These are phyloP conservation scores for Aulographum hederae DNA, from an alignment of 2,329 filamentous ascomycete species.

Conservation along the genomic window DNA sequence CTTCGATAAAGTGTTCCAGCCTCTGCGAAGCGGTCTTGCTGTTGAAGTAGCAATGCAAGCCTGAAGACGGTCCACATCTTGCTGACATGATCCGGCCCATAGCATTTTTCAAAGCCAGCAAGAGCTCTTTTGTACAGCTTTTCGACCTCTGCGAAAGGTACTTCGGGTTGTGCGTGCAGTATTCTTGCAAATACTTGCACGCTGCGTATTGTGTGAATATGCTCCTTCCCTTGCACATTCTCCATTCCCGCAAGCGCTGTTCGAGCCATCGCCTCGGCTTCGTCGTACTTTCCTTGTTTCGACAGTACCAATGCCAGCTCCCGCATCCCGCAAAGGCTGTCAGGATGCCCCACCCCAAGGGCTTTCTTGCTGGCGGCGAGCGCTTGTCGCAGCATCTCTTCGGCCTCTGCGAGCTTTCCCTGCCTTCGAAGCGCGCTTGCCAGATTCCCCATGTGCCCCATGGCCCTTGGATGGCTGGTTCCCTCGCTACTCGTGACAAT, in stretches of 20 bases:
- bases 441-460: constrained; percentile 5
- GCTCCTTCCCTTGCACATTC: neutral
- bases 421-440: constrained; percentile 2
- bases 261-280: constrained; percentile 3
- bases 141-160: neutral
- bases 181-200: neutral
- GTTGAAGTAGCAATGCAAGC: neutral
- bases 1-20: constrained; percentile 3
- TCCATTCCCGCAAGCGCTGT: constrained; percentile 3
- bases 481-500: constrained; percentile 2
- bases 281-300: constrained; percentile 4
- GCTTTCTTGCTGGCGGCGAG: constrained; percentile 4
- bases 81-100: neutral
- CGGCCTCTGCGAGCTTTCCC: constrained; percentile 6
- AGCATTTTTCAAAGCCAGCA: neutral
- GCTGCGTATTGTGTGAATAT: neutral
- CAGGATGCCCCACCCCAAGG: constrained; percentile 6
- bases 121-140: neutral
- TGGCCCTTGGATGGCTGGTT: constrained; percentile 5
- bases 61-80: neutral
- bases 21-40: constrained; percentile 4
- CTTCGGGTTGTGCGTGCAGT: neutral
- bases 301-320: constrained; percentile 2
- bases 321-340: constrained; percentile 5
- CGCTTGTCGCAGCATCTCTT: constrained; percentile 6